phyloP scores from a whole-genome alignment of 192 early-diverging fungal species.

The Gryganskiella cystojenkinii region DNA sequence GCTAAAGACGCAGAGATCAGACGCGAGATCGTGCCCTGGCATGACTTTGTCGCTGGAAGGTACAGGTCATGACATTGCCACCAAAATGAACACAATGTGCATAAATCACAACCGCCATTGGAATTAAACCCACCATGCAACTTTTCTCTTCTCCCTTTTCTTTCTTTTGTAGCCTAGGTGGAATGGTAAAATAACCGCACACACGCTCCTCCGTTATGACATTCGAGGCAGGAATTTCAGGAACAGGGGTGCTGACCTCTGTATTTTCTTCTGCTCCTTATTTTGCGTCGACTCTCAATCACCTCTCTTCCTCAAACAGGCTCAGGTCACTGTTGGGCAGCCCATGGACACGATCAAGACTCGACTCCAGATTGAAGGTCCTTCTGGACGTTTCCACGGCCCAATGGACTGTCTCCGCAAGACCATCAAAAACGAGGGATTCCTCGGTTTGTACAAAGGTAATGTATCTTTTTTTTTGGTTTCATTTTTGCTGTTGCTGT shows the following conservation, averaged over 20 bases:
- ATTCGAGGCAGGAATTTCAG: too few species aligned
- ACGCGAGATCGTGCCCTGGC: slow-evolving; percentile 41
- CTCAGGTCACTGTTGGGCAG: slow-evolving; percentile 70
- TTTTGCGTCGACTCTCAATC: neutral
- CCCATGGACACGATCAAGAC: slow-evolving; percentile 92
- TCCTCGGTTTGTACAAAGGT: slow-evolving; percentile 86
- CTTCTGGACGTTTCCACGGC: slow-evolving; percentile 67
- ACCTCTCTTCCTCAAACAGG: slow-evolving; percentile 30
- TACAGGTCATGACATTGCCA: neutral
- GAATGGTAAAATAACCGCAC: too few species aligned
- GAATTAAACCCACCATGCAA: neutral
- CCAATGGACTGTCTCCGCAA: slow-evolving; percentile 85
- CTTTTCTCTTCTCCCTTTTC: neutral
- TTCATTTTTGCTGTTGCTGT: too few species aligned
- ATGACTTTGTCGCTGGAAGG: slow-evolving; percentile 55
- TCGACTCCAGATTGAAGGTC: slow-evolving; percentile 73
- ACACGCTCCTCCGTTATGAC: too few species aligned
- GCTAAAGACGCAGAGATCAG: slow-evolving; percentile 20
- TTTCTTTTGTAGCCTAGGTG: slow-evolving; percentile 31
- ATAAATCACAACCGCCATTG: neutral
- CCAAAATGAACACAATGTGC: too few species aligned
- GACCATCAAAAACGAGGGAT: slow-evolving; percentile 84
- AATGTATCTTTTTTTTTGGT: too few species aligned
- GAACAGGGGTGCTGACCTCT: too few species aligned
- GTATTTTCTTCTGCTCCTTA: neutral